phyloP scores from a whole-genome alignment of 495 filamentous ascomycete genomes.

The Aspergillus sclerotioniger region DNA sequence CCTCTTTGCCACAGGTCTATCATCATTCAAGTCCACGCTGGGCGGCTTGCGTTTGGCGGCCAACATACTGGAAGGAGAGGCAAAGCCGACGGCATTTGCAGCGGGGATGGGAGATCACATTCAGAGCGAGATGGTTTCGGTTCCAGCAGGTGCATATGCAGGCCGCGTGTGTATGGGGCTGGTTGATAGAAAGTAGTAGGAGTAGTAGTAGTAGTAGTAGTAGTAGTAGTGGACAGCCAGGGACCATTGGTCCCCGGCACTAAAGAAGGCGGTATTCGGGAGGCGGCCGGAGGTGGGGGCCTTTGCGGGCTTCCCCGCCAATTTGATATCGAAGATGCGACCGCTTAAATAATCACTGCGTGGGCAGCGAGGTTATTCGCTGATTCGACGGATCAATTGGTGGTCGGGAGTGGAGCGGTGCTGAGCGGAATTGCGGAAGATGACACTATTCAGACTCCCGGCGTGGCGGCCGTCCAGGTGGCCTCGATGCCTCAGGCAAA shows the following conservation, averaged over 20 bases:
- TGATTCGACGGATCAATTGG: too few relatives aligned
- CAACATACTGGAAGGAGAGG: constrained; percentile 8
- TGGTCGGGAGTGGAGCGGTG: too few relatives aligned
- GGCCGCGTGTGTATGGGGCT: not conserved
- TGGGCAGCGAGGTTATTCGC: too few relatives aligned
- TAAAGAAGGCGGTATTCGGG: constrained; percentile 35
- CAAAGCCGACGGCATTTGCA: not conserved
- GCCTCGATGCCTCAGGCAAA: too few relatives aligned
- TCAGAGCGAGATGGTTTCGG: constrained; percentile 10
- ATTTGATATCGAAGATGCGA: not conserved
- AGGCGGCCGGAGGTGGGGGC: constrained; percentile 17
- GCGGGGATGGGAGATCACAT: constrained; percentile 1
- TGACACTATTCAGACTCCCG: too few relatives aligned
- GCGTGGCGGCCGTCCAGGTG: too few relatives aligned
- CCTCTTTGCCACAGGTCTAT: constrained; percentile 21
- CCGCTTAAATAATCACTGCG: too few relatives aligned
- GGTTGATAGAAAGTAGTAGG: too few relatives aligned
- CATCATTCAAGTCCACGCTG: constrained; percentile 21
- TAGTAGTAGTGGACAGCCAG: not conserved
- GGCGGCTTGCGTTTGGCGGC: constrained; percentile 32
- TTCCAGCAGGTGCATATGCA: constrained; percentile 1
- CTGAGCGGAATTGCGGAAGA: too few relatives aligned
- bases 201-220: too few relatives aligned
- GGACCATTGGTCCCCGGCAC: constrained; percentile 13
- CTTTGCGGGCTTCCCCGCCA: constrained; percentile 22